Base-by-base conservation (phyloP, 306 rosid genomes). In the Crotalaria pallida region DNA sequence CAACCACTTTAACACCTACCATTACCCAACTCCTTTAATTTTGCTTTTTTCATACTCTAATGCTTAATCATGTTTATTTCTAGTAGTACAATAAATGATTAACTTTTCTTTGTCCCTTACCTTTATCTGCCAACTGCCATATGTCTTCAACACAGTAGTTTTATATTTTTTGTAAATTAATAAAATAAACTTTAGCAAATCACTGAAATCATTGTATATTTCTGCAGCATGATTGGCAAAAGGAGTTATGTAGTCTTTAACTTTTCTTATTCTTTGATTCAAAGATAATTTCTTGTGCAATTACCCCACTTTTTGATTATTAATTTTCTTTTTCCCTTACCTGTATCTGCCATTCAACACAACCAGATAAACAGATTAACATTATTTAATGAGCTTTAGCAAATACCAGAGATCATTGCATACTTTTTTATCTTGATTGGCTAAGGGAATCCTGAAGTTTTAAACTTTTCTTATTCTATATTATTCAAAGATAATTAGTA, bases 11-110 rank as follows among this genome's bases (percentile, higher is more conserved):
- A 34, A 57, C 4, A 56, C 57, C 56, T 19, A 61, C 45, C n/a
- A n/a, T n/a, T n/a, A n/a, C n/a, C n/a, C 77, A 44, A 55, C 50
- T 21, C 29, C 74, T 63, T 57, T 65, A 18, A 43, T 52, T 52
- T 73, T 45, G 40, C 60, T 62, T 77, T 71, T 61, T 53, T 5
- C 29, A 59, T 5, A 49, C 36, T 63, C 53, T 33, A 41, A 41
- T 57, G 60, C 23, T 19, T 69, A 50, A 65, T 71, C 70, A 75
- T 33, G 26, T 44, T 15, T 3, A 6, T 58, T 58, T 26, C 33
- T 6, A 45, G 16, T 15, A 18, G n/a, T 13, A 2, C 13, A 33
- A 12, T 6, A 12, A 6, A 34, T 76, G 38, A 67, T 81, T 60
- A 2, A 23, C 8, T 57, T 40, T 10, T 38, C 34, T 44, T 40